Conservation (phyloP, 176 grass and related monocot genomes). For the Triticum aestivum region DNA sequence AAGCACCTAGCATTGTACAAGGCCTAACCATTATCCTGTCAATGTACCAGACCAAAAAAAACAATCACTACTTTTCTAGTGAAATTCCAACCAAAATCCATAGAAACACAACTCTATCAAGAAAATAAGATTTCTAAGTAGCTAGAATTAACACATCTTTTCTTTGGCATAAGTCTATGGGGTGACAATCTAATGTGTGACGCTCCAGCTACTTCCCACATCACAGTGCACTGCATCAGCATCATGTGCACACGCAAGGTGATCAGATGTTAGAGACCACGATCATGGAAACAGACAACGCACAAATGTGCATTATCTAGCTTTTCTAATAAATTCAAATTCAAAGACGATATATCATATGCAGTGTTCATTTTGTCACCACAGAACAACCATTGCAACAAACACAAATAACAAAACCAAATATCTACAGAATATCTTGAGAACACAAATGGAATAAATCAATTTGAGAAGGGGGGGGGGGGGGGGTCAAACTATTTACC, state of each 20-base stretch:
- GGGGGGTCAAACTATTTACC: constrained; percentile 41
- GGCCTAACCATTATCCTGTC: background rate
- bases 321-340: background rate
- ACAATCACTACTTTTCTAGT: background rate
- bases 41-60: background rate
- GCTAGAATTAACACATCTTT: background rate
- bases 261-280: too few species aligned
- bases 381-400: background rate
- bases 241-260: too few species aligned
- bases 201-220: too few species aligned
- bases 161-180: background rate
- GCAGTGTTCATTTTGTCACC: background rate
- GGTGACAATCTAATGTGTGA: too few species aligned
- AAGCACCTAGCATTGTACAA: too few species aligned
- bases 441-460: background rate
- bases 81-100: background rate
- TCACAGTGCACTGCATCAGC: too few species aligned
- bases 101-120: background rate
- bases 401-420: background rate
- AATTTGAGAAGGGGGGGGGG: background rate
- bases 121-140: background rate
- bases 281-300: too few species aligned
- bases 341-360: background rate
- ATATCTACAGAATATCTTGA: background rate
- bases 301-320: too few species aligned